Conservation (phyloP, 2,329 filamentous ascomycete species). For the Verticillium albo-atrum region DNA sequence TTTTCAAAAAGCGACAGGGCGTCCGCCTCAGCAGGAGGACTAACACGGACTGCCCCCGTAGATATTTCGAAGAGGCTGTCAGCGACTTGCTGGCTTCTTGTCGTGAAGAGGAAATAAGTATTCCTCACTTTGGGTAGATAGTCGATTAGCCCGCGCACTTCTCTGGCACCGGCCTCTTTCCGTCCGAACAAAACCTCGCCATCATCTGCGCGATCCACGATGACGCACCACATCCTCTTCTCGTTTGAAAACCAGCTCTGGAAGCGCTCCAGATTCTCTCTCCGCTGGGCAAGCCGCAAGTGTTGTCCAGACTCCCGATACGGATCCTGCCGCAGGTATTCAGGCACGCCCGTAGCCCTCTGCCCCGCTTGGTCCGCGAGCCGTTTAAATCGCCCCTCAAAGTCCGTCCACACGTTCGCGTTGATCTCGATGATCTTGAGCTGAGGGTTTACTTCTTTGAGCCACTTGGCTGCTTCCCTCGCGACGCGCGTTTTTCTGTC, state of each 20-base stretch:
- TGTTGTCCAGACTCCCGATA: neutral
- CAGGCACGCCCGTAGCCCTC: neutral
- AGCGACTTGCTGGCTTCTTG: neutral
- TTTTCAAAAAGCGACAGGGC: neutral
- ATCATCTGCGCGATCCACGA: neutral
- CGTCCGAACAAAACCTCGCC: neutral
- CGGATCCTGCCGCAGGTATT: neutral
- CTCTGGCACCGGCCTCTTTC: neutral
- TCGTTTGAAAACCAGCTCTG: neutral
- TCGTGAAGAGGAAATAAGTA: neutral
- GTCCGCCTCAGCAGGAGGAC: neutral
- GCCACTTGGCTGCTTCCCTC: neutral
- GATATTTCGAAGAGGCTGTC: neutral
- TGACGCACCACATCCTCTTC: neutral
- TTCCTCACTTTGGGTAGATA: neutral
- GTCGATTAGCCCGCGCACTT: neutral
- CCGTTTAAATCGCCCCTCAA: neutral
- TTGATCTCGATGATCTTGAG: neutral
- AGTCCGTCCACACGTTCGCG: neutral
- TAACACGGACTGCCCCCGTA: neutral
- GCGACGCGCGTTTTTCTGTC: neutral
- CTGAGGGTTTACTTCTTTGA: neutral
- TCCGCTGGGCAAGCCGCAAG: neutral
- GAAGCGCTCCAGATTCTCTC: neutral
- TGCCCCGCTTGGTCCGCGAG: neutral